A percentile compares a stretch with the other conserved stretches of the same genome.
phyloP scores from a whole-genome alignment of 1,284 basidiomycete genomes.

The Trametes versicolor region DNA sequence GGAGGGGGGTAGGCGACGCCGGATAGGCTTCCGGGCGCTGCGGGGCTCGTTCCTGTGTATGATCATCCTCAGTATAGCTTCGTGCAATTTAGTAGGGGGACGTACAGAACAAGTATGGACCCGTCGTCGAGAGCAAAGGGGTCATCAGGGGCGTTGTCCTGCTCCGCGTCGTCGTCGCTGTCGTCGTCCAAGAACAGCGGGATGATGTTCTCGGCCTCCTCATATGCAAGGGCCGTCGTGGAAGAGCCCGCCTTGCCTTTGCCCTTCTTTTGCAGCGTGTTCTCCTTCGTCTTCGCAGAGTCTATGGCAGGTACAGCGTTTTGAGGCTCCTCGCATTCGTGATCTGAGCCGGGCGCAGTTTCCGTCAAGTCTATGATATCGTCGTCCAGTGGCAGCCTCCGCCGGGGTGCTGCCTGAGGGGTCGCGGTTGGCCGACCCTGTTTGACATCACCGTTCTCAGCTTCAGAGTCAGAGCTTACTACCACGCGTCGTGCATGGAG shows the following conservation, averaged over 20 bases:
- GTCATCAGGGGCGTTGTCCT: conserved; percentile 33
- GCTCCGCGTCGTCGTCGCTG: conserved; percentile 27
- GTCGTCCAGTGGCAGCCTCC: conserved; percentile 14
- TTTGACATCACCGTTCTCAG: background rate
- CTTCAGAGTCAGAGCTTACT: conserved; percentile 12
- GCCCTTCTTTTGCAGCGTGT: background rate
- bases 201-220: conserved; percentile 19
- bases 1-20: conserved; percentile 12
- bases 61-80: background rate
- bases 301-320: background rate
- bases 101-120: conserved; percentile 59
- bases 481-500: conserved; percentile 11
- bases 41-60: conserved; percentile 56
- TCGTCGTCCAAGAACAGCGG: conserved; percentile 38
- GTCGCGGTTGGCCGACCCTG: background rate
- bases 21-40: conserved; percentile 55
- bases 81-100: conserved; percentile 6
- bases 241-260: background rate
- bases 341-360: conserved; percentile 30
- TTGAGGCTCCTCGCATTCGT: background rate
- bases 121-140: conserved; percentile 43
- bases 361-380: conserved; percentile 37
- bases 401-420: conserved; percentile 1
- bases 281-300: background rate
- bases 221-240: background rate